Base-by-base conservation (phyloP, 208 protist species). In the Acanthamoeba quina region DNA sequence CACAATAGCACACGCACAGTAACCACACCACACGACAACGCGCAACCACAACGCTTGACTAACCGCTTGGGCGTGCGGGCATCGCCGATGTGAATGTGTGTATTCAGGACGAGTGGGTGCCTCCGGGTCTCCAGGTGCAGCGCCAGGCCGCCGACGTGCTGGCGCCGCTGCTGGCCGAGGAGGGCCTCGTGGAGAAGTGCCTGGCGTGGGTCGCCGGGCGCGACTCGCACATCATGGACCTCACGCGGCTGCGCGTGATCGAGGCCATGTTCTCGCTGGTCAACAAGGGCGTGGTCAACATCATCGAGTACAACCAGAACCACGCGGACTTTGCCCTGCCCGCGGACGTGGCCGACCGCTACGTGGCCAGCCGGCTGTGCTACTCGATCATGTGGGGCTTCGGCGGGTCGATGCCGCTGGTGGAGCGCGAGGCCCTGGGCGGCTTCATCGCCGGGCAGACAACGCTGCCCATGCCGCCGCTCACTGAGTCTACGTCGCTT, bases 311-410 rank as follows among this genome's bases (percentile, higher is more conserved):
- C 90, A 99, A 99, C 95, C 94, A 97, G 80, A 74, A 96, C 64
- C 97, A 98, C 94, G 85, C 86, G 21, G 98, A 98, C 83, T 98
- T 98, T 80, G 96, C 95, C 31, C 89, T 99, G 91, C 44, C 56
- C 17, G 19, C 19, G 26, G 95, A 97, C 21, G 92, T 96, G 9
- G 24, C 98, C 24, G 83, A 96, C 13, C 95, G 85, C 34, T 99
- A 98, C 89, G 96, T 99, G 13, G 52, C 94, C 24, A 98, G 98
- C 70, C 11, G 98, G 88, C 95, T 99, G 62, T 86, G 98, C 5
- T 98, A 99, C 94, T 96, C 99, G 2, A 93, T 99, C 21, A 97
- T 99, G 82, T 99, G 99, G 99, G 98, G 97, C 90, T 97, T 99
- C 54, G 97, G 97, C 80, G 98, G 99, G 44, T 96, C 94, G 24